Evolutionary conservation across 192 early-diverging fungal genomes (phyloP).

Genomic region (Coemansia sp.): DNA sequence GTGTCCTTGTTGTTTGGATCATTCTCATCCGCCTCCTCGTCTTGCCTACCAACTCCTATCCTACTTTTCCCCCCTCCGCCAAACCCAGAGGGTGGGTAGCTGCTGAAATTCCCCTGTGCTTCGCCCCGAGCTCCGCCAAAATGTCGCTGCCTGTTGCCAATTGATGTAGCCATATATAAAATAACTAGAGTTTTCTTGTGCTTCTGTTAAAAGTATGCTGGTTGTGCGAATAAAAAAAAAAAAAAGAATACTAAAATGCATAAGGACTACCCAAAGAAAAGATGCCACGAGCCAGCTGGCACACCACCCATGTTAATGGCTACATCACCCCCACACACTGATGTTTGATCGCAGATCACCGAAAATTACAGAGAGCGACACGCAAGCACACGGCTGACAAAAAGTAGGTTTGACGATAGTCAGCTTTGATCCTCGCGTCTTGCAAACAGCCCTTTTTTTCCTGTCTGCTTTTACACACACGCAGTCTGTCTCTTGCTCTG

Average conservation of each 20-base stretch:
- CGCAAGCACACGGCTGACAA: background rate
- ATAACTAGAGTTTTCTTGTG: background rate
- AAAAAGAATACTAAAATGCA: background rate
- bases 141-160: slow-evolving; percentile 27
- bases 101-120: slow-evolving; percentile 6
- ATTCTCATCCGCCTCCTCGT: slow-evolving; percentile 17
- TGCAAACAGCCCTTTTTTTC: background rate
- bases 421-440: background rate
- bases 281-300: background rate
- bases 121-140: slow-evolving; percentile 4
- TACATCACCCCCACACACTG: background rate
- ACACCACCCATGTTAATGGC: background rate
- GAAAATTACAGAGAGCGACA: background rate
- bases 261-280: background rate
- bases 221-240: background rate
- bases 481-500: slow-evolving; percentile 3
- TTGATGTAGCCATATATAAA: background rate
- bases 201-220: background rate
- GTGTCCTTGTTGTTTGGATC: slow-evolving; percentile 49
- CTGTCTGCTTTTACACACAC: background rate
- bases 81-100: slow-evolving; percentile 11
- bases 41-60: background rate
- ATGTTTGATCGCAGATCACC: background rate
- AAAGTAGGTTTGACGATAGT: background rate
- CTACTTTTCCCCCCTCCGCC: background rate